Conservation (phyloP, 2,329 filamentous ascomycete genomes). For the Botrytis fragariae region DNA sequence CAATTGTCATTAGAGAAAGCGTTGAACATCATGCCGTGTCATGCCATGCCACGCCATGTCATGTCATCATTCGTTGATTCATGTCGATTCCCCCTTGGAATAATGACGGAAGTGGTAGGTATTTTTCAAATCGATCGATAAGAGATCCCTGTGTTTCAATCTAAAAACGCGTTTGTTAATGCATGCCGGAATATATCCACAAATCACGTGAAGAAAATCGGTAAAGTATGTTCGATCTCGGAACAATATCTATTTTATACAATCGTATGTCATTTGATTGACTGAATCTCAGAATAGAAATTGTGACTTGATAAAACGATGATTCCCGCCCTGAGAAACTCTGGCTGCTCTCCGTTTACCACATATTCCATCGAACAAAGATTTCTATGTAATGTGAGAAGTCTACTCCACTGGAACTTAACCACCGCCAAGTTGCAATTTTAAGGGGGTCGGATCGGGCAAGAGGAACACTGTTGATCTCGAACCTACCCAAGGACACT, state of each 20-base stretch:
- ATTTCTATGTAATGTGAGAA: not conserved
- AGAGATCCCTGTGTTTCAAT: not conserved
- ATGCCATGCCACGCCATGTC: not conserved
- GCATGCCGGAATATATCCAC: not conserved
- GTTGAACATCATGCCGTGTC: not conserved
- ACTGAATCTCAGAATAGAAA: not conserved
- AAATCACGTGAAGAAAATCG: not conserved
- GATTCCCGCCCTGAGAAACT: not conserved
- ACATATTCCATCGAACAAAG: not conserved
- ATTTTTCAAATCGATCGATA: not conserved
- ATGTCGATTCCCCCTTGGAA: not conserved
- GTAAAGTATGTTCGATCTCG: no score
- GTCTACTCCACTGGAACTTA: not conserved
- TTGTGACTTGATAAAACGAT: not conserved
- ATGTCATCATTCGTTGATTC: not conserved
- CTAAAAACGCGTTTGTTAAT: not conserved
- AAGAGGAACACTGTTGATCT: not conserved
- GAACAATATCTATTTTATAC: not conserved
- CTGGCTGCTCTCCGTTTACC: not conserved
- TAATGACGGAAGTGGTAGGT: not conserved
- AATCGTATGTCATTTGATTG: not conserved
- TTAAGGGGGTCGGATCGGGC: not conserved
- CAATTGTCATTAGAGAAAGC: not conserved
- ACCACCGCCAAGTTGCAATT: not conserved
- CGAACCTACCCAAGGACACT: no score